Conservation (phyloP, 768 basidiomycete species). For the Leucocoprinus sp. region DNA sequence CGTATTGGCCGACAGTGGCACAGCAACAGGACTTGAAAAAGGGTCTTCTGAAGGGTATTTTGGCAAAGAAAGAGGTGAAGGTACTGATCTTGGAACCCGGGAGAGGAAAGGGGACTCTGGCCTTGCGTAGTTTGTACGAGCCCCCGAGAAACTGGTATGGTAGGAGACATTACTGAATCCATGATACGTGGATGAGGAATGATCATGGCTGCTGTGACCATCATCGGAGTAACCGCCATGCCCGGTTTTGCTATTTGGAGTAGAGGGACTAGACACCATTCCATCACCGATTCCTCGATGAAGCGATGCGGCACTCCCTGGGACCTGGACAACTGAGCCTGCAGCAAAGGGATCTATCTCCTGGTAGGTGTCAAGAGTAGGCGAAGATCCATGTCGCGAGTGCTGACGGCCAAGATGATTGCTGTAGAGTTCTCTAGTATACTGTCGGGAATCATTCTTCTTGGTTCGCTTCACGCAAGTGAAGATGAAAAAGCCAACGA, state of each 20-base stretch:
- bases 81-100: neutral
- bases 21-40: neutral
- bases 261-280: neutral
- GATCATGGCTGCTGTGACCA: neutral
- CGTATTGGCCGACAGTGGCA: neutral
- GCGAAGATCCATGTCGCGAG: neutral
- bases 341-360: constrained; percentile 9
- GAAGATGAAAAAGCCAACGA: constrained; percentile 1
- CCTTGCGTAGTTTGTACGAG: neutral
- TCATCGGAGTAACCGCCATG: neutral
- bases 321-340: constrained; percentile 3
- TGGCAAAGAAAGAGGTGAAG: neutral
- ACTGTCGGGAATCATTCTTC: neutral
- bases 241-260: neutral
- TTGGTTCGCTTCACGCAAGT: constrained; percentile 10
- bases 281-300: neutral
- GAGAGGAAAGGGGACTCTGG: neutral
- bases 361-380: neutral
- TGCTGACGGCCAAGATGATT: neutral
- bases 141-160: neutral
- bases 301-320: neutral
- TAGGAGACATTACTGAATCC: constrained; percentile 5
- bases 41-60: neutral
- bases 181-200: constrained; percentile 4
- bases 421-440: neutral